Base-by-base conservation (phyloP, 768 basidiomycete species). In the Suillus bovinus region DNA sequence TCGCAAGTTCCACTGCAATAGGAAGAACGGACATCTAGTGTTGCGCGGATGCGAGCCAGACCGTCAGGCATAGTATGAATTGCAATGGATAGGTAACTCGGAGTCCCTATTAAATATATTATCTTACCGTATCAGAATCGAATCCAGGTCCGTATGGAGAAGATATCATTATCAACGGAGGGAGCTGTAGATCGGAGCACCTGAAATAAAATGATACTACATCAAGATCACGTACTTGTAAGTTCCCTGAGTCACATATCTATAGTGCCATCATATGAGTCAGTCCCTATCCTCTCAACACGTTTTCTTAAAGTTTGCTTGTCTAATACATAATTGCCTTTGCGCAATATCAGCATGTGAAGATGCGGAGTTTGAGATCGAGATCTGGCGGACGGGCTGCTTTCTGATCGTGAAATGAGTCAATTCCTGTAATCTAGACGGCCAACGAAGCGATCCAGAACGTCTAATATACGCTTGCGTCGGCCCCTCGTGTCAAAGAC, bases 401-500 rank as follows among this genome's bases (percentile, higher is more conserved):
- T 47, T 49, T 27, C 47, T 49, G 47, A 49, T 49, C 9, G 17
- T 24, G 34, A 60, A 36, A 16, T 58, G 54, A 22, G 50, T 60
- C 50, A 61, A 31, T 61, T 61, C 38, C 38, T 62, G 10, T 34
- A 31, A 33, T 61, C 60, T 33, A 27, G 29, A 17, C 34, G 3
- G 3, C 54, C 22, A 8, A 77, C 63, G 33, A 81, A 79, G 60
- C 71, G 61, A 24, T 61, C 50, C 52, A 82, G 41, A 33, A 77
- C 71, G 10, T 63, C 60, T 16, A 79, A 62, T 63, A 81, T 42
- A 22, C 71, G 68, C 38, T 63, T 52, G 50, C 81, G 59, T 33
- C 64, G 60, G 41, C 61, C n/a, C 41, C 46, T 59, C 27, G 66
- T 65, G 58, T 81, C 71, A 31, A 82, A 78, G 2, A 82, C 70